phyloP scores from a whole-genome alignment of 805 yeast genomes.

The Yarrowia sp. region DNA sequence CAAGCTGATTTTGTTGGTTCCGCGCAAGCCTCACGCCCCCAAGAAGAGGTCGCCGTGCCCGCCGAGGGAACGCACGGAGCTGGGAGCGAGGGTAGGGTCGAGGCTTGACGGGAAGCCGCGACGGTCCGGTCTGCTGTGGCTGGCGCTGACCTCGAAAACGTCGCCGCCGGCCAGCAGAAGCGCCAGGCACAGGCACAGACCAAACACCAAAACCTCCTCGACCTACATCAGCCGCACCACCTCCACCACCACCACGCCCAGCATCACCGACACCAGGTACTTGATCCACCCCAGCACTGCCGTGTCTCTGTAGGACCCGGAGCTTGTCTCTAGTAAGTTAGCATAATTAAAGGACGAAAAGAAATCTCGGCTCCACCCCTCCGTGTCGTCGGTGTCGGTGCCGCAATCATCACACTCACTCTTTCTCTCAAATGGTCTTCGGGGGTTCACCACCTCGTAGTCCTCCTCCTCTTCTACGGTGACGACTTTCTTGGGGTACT shows the following conservation, averaged over 20 bases:
- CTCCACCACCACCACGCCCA: slow-evolving; percentile 32
- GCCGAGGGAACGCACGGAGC: slow-evolving; percentile 5
- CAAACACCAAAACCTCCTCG: slow-evolving; percentile 23
- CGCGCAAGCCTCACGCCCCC: slow-evolving; percentile 33
- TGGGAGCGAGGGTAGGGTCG: neutral
- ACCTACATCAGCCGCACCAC: slow-evolving; percentile 28
- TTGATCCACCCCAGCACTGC: slow-evolving; percentile 33
- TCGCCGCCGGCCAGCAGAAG: slow-evolving; percentile 12
- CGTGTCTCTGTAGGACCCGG: slow-evolving; percentile 34
- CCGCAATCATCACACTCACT: slow-evolving; percentile 35
- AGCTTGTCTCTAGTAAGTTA: slow-evolving; percentile 36
- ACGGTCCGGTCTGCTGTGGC: neutral
- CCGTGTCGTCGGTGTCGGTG: neutral
- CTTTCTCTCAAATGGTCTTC: slow-evolving; percentile 25
- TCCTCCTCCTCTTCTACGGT: slow-evolving; percentile 23
- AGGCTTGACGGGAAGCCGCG: neutral
- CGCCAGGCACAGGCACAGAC: slow-evolving; percentile 10
- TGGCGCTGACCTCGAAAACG: neutral
- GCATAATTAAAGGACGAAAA: slow-evolving; percentile 34
- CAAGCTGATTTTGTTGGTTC: slow-evolving; percentile 18
- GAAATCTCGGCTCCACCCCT: slow-evolving; percentile 18
- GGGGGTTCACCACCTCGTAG: slow-evolving; percentile 20
- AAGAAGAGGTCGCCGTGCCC: slow-evolving; percentile 15
- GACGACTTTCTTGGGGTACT: slow-evolving; percentile 22
- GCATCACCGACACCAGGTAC: slow-evolving; percentile 37